A percentile compares a stretch with the other conserved stretches of the same genome.
These are phyloP conservation scores for Globisporangium orthogonon DNA, from an alignment of 352 stramenopile species.

Conservation along the genomic window DNA sequence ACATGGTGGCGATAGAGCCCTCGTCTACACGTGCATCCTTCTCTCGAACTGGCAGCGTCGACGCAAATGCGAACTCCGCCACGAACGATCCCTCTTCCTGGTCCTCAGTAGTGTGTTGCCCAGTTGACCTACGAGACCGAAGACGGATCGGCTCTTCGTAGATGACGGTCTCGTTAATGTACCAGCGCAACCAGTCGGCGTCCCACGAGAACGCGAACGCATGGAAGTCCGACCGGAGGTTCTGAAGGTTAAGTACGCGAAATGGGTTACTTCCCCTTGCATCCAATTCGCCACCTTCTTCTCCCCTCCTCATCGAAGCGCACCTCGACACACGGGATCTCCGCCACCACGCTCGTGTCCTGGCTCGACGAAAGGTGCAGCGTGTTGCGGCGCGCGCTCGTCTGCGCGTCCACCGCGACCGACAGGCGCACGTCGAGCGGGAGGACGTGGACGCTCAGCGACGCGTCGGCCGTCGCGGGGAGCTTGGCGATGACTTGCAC, in stretches of 20 bases:
- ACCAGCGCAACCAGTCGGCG: slow-evolving; percentile 49
- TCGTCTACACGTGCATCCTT: neutral
- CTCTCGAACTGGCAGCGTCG: neutral
- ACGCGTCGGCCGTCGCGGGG: slow-evolving; percentile 13
- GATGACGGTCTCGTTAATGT: slow-evolving; percentile 42
- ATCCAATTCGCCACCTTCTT: too few relatives aligned
- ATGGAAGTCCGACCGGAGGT: slow-evolving; percentile 21
- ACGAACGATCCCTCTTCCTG: neutral
- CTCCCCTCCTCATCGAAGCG: neutral
- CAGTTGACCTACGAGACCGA: neutral
- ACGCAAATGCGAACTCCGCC: neutral
- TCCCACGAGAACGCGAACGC: slow-evolving; percentile 40
- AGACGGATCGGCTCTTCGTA: slow-evolving; percentile 30
- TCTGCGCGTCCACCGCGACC: slow-evolving; percentile 13
- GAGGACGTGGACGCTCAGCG: slow-evolving; percentile 20
- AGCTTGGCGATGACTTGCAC: slow-evolving; percentile 8
- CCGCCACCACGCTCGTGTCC: slow-evolving; percentile 23
- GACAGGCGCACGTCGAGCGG: slow-evolving; percentile 20
- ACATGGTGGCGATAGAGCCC: neutral
- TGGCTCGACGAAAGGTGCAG: slow-evolving; percentile 22
- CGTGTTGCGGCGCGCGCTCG: slow-evolving; percentile 11
- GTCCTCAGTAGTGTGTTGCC: neutral
- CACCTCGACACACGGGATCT: slow-evolving; percentile 36
- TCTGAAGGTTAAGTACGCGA: slow-evolving; percentile 11
- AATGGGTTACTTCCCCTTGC: neutral